Base-by-base conservation (phyloP, 805 yeast genomes). In the Saccharomyces paradoxus region DNA sequence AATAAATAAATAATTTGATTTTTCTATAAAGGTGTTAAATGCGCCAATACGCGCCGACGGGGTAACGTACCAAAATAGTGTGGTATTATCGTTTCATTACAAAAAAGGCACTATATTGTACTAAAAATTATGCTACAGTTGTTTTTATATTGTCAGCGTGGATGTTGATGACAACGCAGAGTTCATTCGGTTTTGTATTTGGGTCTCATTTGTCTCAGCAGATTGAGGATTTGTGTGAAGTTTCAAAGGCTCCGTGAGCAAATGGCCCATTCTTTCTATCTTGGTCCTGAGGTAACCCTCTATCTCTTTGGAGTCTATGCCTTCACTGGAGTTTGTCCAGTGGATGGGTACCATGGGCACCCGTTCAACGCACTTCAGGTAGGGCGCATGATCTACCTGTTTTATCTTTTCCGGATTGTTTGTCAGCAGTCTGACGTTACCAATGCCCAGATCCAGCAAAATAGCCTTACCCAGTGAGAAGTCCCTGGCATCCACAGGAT, bases 271-370 rank as follows among this genome's bases (percentile, higher is more conserved):
- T 63, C 96, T 79, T 70, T 92, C 96, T 52, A 92, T 87, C 73
- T 94, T 94, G 1, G 99, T 94, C 64, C 94, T 81, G 56, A 94
- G 74, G 65, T 94, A 94, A 1, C 96, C 96, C 63, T 94, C 96
- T 31, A 94, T 87, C 71, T 94, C 99, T 57, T 78, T 80, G 37
- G 91, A 81, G 60, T 84, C 78, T 56, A 94, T 86, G 6, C 98
- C 98, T n/a, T 67, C 69, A 3, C 62, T 58, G 28, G 71, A 74
- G 26, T 72, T 64, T 32, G 76, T 75, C 99, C 99, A 94, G 7
- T 96, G 91, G 53, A 91, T 77, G 13, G 99, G 99, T 3, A 94
- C 81, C 99, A 94, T 94, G 41, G 99, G 96, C 2, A 92, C 90
- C 60, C 99, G 81, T 69, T 92, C 94, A 27, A 80, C 78, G 48